A percentile compares a stretch with the other conserved stretches of the same genome.
These are phyloP conservation scores for Cutaneotrichosporon sp. DNA, from an alignment of 1,284 basidiomycete genomes.

Conservation along the genomic window DNA sequence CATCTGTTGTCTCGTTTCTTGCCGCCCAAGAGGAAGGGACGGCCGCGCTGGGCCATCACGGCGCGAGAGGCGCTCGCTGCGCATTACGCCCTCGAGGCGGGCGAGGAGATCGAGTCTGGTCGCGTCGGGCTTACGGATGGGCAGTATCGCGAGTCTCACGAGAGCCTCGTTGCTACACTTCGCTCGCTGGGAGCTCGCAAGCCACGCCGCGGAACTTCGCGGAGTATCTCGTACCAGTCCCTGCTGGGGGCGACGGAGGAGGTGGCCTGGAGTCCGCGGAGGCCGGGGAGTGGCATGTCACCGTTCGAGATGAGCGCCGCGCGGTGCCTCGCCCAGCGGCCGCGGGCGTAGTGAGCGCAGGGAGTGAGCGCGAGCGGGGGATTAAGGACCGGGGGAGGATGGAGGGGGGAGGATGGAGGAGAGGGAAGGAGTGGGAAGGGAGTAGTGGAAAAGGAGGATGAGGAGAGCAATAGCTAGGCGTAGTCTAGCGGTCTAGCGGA, in stretches of 20 bases:
- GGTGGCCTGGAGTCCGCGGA: not conserved
- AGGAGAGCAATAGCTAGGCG: no score
- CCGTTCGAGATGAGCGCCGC: constrained; percentile 47
- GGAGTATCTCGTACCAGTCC: constrained; percentile 15
- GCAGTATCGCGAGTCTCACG: constrained; percentile 47
- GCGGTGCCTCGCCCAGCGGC: constrained; percentile 43
- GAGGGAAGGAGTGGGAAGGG: not conserved
- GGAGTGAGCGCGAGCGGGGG: not conserved
- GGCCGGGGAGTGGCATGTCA: constrained; percentile 31
- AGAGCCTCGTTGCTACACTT: constrained; percentile 40
- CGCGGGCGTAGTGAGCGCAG: constrained; percentile 16
- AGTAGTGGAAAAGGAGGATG: not conserved
- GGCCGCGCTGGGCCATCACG: constrained; percentile 34
- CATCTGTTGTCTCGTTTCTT: constrained; percentile 46
- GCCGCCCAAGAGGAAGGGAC: constrained; percentile 27
- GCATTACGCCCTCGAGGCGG: constrained; percentile 17
- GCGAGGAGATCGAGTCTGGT: constrained; percentile 25
- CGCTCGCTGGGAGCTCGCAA: constrained; percentile 21
- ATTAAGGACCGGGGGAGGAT: not conserved
- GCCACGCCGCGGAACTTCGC: constrained; percentile 7
- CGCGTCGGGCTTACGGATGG: constrained; percentile 41
- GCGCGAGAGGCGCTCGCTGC: constrained; percentile 21
- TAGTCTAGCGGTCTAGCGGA: no score
- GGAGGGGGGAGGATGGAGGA: no score
- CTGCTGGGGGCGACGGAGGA: constrained; percentile 15